Percentiles rank a stretch among this genome's conserved stretches.
Conservation (phyloP, 2,329 filamentous ascomycete species). For the Tolypocladium tropicale region DNA sequence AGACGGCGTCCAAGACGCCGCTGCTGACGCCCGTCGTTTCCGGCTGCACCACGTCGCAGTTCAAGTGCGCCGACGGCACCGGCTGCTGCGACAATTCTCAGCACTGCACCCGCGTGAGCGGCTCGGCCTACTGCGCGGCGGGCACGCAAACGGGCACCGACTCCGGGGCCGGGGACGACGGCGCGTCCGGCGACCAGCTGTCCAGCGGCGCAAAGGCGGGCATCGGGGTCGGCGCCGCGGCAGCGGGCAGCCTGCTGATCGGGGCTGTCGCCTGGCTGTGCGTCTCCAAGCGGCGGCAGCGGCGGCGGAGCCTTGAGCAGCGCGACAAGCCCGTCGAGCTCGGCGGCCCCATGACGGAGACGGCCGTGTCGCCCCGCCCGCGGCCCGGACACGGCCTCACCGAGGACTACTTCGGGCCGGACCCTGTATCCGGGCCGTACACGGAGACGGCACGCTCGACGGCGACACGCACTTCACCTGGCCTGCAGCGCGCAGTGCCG, state of each 20-base stretch:
- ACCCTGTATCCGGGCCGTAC: slow-evolving; percentile 35
- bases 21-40: slow-evolving; percentile 24
- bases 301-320: slow-evolving; percentile 11
- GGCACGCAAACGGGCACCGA: slow-evolving; percentile 16
- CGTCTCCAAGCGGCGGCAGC: slow-evolving; percentile 26
- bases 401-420: slow-evolving; percentile 34
- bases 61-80: slow-evolving; percentile 31
- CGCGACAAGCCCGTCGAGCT: slow-evolving; percentile 4
- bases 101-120: slow-evolving; percentile 28
- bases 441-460: slow-evolving; percentile 23
- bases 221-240: slow-evolving; percentile 42
- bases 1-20: slow-evolving; percentile 9
- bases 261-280: slow-evolving; percentile 37
- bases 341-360: slow-evolving; percentile 21
- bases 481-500: slow-evolving; percentile 28
- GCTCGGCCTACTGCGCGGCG: slow-evolving; percentile 28
- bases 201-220: slow-evolving; percentile 44
- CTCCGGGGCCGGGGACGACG: slow-evolving; percentile 13
- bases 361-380: slow-evolving; percentile 14
- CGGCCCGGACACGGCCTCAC: slow-evolving; percentile 19
- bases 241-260: slow-evolving; percentile 31
- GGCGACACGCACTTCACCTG: slow-evolving; percentile 13
- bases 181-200: slow-evolving; percentile 15
- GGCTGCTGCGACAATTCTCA: slow-evolving; percentile 39
- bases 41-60: slow-evolving; percentile 35